Conservation (phyloP, 495 filamentous ascomycete species). For the Trypethelium eluteriae region DNA sequence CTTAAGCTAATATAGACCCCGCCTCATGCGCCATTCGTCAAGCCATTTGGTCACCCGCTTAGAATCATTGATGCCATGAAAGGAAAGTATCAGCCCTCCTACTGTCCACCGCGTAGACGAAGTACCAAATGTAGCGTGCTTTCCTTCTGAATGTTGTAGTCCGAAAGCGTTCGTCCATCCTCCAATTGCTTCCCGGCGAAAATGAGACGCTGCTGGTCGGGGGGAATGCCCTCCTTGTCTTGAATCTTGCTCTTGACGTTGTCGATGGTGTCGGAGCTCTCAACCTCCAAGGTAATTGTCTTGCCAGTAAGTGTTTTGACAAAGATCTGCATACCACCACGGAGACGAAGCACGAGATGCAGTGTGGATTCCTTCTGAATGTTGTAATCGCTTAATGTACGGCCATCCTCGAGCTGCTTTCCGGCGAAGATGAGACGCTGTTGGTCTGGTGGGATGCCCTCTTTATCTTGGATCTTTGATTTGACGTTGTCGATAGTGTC, state of each 20-base stretch:
- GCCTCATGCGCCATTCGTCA: constrained; percentile 1
- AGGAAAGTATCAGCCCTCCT: constrained; percentile 50
- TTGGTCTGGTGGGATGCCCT: constrained; percentile 90
- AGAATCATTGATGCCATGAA: neutral
- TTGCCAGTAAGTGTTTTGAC: constrained; percentile 67
- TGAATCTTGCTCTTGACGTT: constrained; percentile 62
- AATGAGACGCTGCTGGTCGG: constrained; percentile 89
- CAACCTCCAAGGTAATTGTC: constrained; percentile 64
- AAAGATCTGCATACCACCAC: constrained; percentile 83
- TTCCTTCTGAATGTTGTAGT: constrained; percentile 99
- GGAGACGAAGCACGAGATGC: constrained; percentile 90
- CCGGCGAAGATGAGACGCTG: constrained; percentile 94
- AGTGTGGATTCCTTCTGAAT: constrained; percentile 99
- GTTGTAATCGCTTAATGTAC: constrained; percentile 96
- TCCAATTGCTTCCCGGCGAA: constrained; percentile 96
- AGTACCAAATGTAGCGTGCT: constrained; percentile 93
- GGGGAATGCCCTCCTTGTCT: constrained; percentile 93
- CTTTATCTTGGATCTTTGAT: constrained; percentile 78
- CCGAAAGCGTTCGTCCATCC: constrained; percentile 81
- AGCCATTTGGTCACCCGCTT: neutral
- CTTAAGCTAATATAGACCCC: neutral
- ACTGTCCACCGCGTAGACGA: constrained; percentile 96
- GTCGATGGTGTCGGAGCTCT: constrained; percentile 51
- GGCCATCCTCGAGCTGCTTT: constrained; percentile 85
- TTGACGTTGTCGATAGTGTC: constrained; percentile 50